Conservation (phyloP, 352 stramenopile species). For the Globisporangium uncinulatum region DNA sequence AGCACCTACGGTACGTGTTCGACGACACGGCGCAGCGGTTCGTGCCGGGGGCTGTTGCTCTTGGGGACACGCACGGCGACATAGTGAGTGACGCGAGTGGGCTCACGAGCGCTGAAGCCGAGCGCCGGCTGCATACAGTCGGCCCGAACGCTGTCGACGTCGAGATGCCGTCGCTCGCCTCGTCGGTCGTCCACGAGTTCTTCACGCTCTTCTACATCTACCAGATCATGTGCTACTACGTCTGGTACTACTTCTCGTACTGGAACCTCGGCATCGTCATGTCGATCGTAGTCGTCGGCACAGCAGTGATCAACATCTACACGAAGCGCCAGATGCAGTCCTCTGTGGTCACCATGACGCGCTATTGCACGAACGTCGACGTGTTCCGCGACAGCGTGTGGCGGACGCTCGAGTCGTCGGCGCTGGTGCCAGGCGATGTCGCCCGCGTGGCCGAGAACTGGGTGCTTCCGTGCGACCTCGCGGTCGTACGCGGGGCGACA, state of each 20-base stretch:
- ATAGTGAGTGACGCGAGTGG: constrained; percentile 40
- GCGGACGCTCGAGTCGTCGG: constrained; percentile 32
- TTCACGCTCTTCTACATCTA: constrained; percentile 77
- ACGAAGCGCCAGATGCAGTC: constrained; percentile 52
- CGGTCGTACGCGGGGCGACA: constrained; percentile 55
- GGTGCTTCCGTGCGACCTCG: constrained; percentile 60
- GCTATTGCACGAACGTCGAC: constrained; percentile 53
- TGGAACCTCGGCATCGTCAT: constrained; percentile 47
- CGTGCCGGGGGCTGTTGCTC: constrained; percentile 36
- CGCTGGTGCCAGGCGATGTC: constrained; percentile 64
- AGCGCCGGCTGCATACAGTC: constrained; percentile 36
- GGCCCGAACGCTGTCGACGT: constrained; percentile 58
- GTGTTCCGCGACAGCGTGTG: constrained; percentile 55
- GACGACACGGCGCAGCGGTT: constrained; percentile 43
- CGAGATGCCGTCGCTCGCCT: constrained; percentile 42
- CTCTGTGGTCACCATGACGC: constrained; percentile 55
- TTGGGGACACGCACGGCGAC: constrained; percentile 31
- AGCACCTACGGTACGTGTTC: constrained; percentile 52
- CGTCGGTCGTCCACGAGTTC: constrained; percentile 54
- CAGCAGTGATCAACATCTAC: constrained; percentile 57
- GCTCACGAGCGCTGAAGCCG: constrained; percentile 25
- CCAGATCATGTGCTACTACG: constrained; percentile 85
- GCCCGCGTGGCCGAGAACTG: constrained; percentile 59
- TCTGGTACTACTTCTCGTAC: constrained; percentile 72
- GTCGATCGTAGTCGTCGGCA: constrained; percentile 41